A percentile compares a stretch with the other conserved stretches of the same genome.
Conservation (phyloP, 192 early-diverging fungal species). For the Kickxella alabastrina region DNA sequence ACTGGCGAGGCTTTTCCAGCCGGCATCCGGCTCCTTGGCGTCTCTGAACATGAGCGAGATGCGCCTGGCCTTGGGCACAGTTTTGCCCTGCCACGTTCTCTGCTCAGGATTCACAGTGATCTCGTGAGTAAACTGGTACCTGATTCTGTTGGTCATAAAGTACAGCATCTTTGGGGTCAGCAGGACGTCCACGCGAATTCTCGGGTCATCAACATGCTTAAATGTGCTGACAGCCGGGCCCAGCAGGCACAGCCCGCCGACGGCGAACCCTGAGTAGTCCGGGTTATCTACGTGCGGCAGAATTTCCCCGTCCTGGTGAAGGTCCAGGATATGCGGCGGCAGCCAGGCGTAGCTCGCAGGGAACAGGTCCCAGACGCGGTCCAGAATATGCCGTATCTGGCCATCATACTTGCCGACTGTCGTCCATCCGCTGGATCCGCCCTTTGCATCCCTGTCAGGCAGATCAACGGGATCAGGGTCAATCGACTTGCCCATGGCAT, state of each 20-base stretch:
- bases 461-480: slow-evolving; percentile 38
- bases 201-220: slow-evolving; percentile 60
- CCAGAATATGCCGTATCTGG: slow-evolving; percentile 52
- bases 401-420: slow-evolving; percentile 48
- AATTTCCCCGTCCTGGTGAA: slow-evolving; percentile 68
- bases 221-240: slow-evolving; percentile 72
- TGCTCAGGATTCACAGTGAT: slow-evolving; percentile 56
- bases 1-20: slow-evolving; percentile 45
- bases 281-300: slow-evolving; percentile 79
- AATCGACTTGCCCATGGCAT: slow-evolving; percentile 13
- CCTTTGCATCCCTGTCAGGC: slow-evolving; percentile 21
- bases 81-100: slow-evolving; percentile 53
- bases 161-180: slow-evolving; percentile 67
- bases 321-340: slow-evolving; percentile 75
- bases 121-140: slow-evolving; percentile 78
- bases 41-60: slow-evolving; percentile 75
- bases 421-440: slow-evolving; percentile 41
- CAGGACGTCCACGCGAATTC: slow-evolving; percentile 56
- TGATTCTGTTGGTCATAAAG: slow-evolving; percentile 64
- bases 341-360: slow-evolving; percentile 61
- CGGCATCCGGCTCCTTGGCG: slow-evolving; percentile 34
- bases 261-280: slow-evolving; percentile 69
- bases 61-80: slow-evolving; percentile 57
- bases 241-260: slow-evolving; percentile 71
- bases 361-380: slow-evolving; percentile 58